Conservation (phyloP, 805 yeast species). For the Saturnispora ahearnii region DNA sequence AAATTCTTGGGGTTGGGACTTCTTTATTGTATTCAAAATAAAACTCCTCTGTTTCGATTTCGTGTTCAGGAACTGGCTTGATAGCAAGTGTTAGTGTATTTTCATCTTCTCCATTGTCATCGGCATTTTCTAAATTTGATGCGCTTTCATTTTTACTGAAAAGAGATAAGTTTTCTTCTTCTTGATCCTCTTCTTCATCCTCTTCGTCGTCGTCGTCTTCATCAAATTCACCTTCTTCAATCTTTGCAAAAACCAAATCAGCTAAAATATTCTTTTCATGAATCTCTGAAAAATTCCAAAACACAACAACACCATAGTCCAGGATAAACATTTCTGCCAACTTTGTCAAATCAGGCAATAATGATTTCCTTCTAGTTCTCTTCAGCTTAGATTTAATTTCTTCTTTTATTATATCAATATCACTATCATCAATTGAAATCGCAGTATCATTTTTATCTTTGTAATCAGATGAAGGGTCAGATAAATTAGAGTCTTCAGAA, state of each 20-base stretch:
- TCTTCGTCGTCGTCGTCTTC: conserved; percentile 29
- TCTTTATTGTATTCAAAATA: conserved; percentile 55
- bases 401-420: not conserved
- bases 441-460: not conserved
- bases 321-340: conserved; percentile 87
- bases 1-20: conserved; percentile 53
- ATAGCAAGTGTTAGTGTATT: conserved; percentile 39
- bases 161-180: conserved; percentile 3
- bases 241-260: conserved; percentile 66
- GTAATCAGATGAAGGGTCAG: not conserved
- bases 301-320: conserved; percentile 92
- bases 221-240: conserved; percentile 35
- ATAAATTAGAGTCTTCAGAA: not conserved
- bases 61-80: conserved; percentile 75
- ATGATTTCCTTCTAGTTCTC: conserved; percentile 10
- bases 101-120: conserved; percentile 8
- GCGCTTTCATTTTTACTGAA: conserved; percentile 4
- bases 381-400: not conserved
- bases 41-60: conserved; percentile 87
- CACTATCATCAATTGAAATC: not conserved
- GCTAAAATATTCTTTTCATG: conserved; percentile 93
- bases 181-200: conserved; percentile 21
- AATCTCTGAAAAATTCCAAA: conserved; percentile 90
- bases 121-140: not conserved
- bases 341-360: conserved; percentile 39